Conservation (phyloP, 306 rosid genomes). For the Prosopis cineraria region DNA sequence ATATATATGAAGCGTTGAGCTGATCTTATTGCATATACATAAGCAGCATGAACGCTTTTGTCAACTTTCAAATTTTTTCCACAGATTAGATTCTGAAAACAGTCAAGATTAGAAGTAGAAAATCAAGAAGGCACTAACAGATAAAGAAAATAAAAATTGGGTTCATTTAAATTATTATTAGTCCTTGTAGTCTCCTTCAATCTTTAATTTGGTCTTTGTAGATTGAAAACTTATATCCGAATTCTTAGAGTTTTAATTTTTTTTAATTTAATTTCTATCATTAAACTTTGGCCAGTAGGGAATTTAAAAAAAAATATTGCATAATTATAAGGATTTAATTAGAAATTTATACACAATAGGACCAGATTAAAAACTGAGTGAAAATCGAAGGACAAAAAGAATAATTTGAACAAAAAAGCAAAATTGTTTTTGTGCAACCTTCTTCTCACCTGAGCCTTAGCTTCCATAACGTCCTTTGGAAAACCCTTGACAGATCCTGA, state of each 20-base stretch:
- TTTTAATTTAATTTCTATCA: not conserved
- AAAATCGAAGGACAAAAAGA: not conserved
- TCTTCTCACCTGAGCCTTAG: constrained; percentile 65
- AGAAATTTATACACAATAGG: not conserved
- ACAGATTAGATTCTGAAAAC: constrained; percentile 65
- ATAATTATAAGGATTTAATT: not conserved
- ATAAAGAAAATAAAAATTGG: constrained; percentile 10
- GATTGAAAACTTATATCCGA: not conserved
- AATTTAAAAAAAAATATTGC: not conserved
- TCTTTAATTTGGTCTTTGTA: not conserved
- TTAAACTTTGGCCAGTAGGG: not conserved
- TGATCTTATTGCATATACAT: constrained; percentile 68
- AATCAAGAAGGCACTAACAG: not conserved
- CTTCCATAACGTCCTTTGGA: constrained; percentile 63
- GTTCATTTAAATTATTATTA: not conserved
- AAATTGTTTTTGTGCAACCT: constrained; percentile 3
- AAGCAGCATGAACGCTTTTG: constrained; percentile 70
- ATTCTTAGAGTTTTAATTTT: not conserved
- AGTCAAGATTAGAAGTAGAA: constrained; percentile 16
- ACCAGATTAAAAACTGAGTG: not conserved
- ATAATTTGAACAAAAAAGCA: not conserved
- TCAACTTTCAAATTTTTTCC: constrained; percentile 77
- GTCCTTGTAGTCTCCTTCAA: not conserved
- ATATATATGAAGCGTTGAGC: constrained; percentile 71
- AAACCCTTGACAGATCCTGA: constrained; percentile 86